Evolutionary conservation across 225 moss, liverwort and hornwort genomes (phyloP).

Genomic region (Polytrichum commune): DNA sequence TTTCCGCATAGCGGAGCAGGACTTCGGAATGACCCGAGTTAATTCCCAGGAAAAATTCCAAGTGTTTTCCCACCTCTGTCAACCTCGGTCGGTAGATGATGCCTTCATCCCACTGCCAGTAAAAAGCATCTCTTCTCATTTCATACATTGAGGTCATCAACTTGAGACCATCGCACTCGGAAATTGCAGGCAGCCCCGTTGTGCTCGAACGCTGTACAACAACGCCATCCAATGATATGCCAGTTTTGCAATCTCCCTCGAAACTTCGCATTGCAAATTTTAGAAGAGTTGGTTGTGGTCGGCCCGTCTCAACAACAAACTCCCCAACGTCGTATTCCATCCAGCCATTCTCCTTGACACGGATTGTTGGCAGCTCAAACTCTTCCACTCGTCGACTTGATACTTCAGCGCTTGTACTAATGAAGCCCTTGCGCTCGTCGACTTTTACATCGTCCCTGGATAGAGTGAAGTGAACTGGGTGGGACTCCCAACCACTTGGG

Average conservation of each 20-base stretch:
- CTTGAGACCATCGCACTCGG: too few relatives aligned
- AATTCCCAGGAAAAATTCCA: too few relatives aligned
- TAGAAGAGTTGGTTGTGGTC: too few relatives aligned
- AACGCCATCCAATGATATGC: constrained; percentile 20
- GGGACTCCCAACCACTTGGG: constrained; percentile 8
- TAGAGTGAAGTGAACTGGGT: constrained; percentile 19
- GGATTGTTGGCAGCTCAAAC: constrained; percentile 16
- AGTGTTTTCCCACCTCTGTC: too few relatives aligned
- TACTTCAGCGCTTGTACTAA: constrained; percentile 18
- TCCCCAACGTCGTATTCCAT: constrained; percentile 16
- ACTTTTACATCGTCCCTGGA: constrained; percentile 5
- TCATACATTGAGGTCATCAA: too few relatives aligned
- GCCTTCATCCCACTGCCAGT: too few relatives aligned
- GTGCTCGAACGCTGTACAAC: background rate
- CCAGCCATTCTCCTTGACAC: constrained; percentile 16
- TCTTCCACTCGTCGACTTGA: background rate
- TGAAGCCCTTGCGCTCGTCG: background rate
- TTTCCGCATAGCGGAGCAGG: too few relatives aligned
- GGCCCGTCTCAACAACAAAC: constrained; percentile 3
- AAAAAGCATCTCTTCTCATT: too few relatives aligned
- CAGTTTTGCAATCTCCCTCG: constrained; percentile 3
- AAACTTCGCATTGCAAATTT: constrained; percentile 2
- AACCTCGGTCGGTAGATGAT: too few relatives aligned
- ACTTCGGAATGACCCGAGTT: too few relatives aligned
- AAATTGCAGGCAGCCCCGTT: too few relatives aligned